Base-by-base conservation (phyloP, 108 stramenopile genomes). In the Skeletonema menzelii region DNA sequence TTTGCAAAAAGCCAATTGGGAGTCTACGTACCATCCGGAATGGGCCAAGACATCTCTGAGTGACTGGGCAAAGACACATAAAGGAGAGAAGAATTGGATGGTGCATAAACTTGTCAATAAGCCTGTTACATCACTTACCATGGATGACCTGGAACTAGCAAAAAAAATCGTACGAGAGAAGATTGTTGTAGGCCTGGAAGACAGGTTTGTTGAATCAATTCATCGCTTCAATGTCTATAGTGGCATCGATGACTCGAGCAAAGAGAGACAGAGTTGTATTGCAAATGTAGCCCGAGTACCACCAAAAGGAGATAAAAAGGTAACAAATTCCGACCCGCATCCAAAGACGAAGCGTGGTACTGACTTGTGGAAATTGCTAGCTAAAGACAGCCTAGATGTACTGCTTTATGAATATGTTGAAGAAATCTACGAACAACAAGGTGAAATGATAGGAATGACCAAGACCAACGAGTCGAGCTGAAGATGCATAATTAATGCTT, bases 1-100 rank as follows among this genome's bases (percentile, higher is more conserved):
- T 28, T 37, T 82, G 22, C 69, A 72, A 40, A 64, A 64, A 26
- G 80, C 80, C 15, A 47, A 58, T 3, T 77, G 76, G 75, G 80
- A 82, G 31, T n/a, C 55, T 27, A 70, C 75, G 10, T 82, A 72
- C 15, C 38, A 71, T 27, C 75, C 75, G 13, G 70, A 68, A 14
- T 70, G 69, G 35, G 37, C 40, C 8, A 65, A 70, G 27, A 80
- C 68, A 34, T 69, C 77, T 2, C 27, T 77, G 42, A 13, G 44
- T 40, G 76, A 77, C 24, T 77, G 64, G 63, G 76, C 63, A 53
- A 53, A 53, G 49, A 20, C 7, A 53, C 49, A 53, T n/a, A 53
- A 53, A 22, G 49, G 49, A 53, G 49, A 53, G 24, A 53, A 53
- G 49, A 71, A 72, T 27, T 72, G 70, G 70, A 63, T 72, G 60